phyloP scores from a whole-genome alignment of 1,139 yeast species.

The Candida gigantensis region DNA sequence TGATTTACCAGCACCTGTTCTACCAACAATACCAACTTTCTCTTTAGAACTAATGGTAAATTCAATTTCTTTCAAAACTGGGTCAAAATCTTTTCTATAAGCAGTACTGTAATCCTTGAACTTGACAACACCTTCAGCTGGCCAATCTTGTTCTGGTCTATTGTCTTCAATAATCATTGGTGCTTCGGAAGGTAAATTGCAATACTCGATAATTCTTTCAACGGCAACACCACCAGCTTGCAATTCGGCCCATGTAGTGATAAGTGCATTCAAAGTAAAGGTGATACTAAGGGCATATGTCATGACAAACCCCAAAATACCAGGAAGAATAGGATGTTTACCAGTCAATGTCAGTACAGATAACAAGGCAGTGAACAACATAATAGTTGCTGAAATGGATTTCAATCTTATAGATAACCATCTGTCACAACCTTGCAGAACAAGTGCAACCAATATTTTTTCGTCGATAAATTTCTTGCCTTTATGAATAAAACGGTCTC shows the following conservation, averaged over 20 bases:
- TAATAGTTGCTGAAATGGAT: constrained; percentile 28
- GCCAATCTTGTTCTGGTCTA: constrained; percentile 31
- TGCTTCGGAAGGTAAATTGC: constrained; percentile 29
- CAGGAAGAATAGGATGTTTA: constrained; percentile 24
- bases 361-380: constrained; percentile 26
- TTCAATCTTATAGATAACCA: constrained; percentile 40
- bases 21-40: constrained; percentile 38
- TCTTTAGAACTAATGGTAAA: constrained; percentile 29
- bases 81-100: constrained; percentile 35
- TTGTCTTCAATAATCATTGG: constrained; percentile 24
- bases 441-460: constrained; percentile 48
- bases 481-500: constrained; percentile 52
- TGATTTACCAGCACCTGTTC: constrained; percentile 42
- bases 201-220: constrained; percentile 35
- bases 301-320: constrained; percentile 37
- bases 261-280: constrained; percentile 25
- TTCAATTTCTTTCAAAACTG: constrained; percentile 28
- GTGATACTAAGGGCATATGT: constrained; percentile 32
- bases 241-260: constrained; percentile 33
- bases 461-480: constrained; percentile 61
- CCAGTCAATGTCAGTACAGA: constrained; percentile 24
- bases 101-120: constrained; percentile 32
- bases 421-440: constrained; percentile 28
- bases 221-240: constrained; percentile 34
- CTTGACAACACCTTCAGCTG: constrained; percentile 27